Base-by-base conservation (phyloP, 176 grass and related monocot genomes). In the Hsuehochloa calcarea region DNA sequence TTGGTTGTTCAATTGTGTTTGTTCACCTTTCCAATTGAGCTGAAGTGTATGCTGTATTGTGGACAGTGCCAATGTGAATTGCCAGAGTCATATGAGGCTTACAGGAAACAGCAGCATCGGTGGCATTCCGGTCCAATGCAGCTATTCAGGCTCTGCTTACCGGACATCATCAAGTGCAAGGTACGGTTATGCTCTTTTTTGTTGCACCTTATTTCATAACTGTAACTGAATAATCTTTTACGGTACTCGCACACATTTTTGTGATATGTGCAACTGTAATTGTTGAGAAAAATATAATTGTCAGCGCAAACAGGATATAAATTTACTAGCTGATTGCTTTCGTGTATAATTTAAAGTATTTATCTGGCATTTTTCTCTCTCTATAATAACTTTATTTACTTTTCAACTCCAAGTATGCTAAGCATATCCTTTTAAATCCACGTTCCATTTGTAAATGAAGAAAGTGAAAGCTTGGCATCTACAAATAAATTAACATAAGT, bases 121-220 rank as follows among this genome's bases (percentile, higher is more conserved):
- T 99, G 97, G 97, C 97, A 99, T 89, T 99, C 97, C 0, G 97
- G 97, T 55, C 97, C 97, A 75, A 99, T 99, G 97, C 97, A 96
- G 61, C 82, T 99, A 51, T 99, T 99, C 63, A 96, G 97, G 75
- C 90, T 99, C 17, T 96, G 97, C 87, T 91, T 94, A 60, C 93
- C 97, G 0, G 92, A 96, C 41, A 99, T 99, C 52, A 94, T 99
- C 68, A 82, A 78, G 74, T 90, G 91, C 63, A 92, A 99, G 97
- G 97, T 99, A 86, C 51, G 59, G 54, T 44, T 61, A 41, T 70
- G 29, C 45, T 81, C 25, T 47, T 74, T 79, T 59, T 45, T 3
- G 22, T 34, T 51, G 63, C 26, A 19, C 7, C 29, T 47, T 38
- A 46, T 81, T 22, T 39, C 17, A 45, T 68, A 51, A 64, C 1